phyloP scores from a whole-genome alignment of 306 rosid species.

The Begonia masoniana region DNA sequence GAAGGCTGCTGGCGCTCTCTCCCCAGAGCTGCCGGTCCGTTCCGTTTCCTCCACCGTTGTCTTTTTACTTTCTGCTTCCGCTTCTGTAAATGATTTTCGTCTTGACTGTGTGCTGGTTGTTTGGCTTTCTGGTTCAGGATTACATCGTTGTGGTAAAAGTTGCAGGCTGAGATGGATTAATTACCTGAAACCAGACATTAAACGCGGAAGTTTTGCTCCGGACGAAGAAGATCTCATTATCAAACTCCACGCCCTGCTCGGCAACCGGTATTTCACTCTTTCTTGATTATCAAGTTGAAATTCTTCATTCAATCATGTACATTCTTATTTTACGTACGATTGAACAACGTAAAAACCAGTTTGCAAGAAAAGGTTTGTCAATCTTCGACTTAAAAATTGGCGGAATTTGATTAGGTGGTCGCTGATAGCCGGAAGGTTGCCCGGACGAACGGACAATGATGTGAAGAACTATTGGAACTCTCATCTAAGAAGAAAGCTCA shows the following conservation, averaged over 20 bases:
- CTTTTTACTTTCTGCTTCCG: background rate
- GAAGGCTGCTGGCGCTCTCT: constrained; percentile 68
- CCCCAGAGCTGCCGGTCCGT: constrained; percentile 60
- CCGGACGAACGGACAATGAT: constrained; percentile 2
- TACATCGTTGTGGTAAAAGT: constrained; percentile 69
- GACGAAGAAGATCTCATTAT: constrained; percentile 75
- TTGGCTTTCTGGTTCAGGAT: constrained; percentile 18
- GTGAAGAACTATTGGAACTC: constrained; percentile 5
- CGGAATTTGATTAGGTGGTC: background rate
- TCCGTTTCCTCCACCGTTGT: background rate
- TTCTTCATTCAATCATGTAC: too few species aligned
- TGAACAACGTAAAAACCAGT: too few species aligned
- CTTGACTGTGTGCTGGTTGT: too few species aligned
- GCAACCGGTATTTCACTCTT: constrained; percentile 37
- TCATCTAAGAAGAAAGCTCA: constrained; percentile 1
- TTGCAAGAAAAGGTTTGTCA: too few species aligned
- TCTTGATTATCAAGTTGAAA: too few species aligned
- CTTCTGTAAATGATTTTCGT: background rate
- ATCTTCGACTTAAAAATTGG: too few species aligned
- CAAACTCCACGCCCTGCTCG: constrained; percentile 72
- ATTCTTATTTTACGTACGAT: too few species aligned
- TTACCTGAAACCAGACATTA: constrained; percentile 55
- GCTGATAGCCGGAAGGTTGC: constrained; percentile 6
- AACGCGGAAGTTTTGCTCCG: constrained; percentile 53
- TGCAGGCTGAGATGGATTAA: constrained; percentile 73